Evolutionary conservation across 1,284 basidiomycete genomes (phyloP), one percentile per base, ranked within the genome.

Genomic region (Xerocomus amazonicus): DNA sequence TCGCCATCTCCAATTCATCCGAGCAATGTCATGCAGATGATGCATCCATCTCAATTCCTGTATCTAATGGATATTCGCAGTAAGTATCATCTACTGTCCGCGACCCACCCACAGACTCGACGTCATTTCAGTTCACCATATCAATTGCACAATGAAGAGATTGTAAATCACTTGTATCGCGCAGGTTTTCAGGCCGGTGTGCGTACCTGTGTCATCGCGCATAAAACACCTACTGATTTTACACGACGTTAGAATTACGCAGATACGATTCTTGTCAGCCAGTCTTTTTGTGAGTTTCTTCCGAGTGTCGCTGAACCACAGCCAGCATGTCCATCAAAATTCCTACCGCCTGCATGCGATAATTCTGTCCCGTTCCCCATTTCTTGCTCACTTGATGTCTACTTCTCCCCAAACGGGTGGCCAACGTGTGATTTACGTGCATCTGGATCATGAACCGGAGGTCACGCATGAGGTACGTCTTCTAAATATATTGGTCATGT

Each of bases 291-390:
- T 44, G 45, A 45, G 19, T 17, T 47, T 50, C 40, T 42, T 42
- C 43, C 39, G 47, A 56, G 50, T 40, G 54, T 45, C 51, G 47
- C 38, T 54, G 47, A 58, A 59, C 53, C 29, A n/a, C 31, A 54
- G 43, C 54, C 55, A 90, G 87, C 86, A 88, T 72, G 81, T 88
- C 51, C 80, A 83, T 60, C 80, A 84, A 74, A 81, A 80, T 67
- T 73, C 77, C 52, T 90, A 89, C 67, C 80, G 81, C 53, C 77
- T 90, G 45, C 87, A 90, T 68, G 80, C 84, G 58, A 85, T 94
- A 67, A 85, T 92, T 59, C 76, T 94, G 52, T 89, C 90, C 50
- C 84, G 87, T 48, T 92, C 89, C 33, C 90, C 92, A 39, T 90
- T 83, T 70, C 79, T 93, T 59, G 87, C 84, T 37, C 90, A 91